phyloP scores from a whole-genome alignment of 1,284 basidiomycete genomes.

The Tremellales sp. region DNA sequence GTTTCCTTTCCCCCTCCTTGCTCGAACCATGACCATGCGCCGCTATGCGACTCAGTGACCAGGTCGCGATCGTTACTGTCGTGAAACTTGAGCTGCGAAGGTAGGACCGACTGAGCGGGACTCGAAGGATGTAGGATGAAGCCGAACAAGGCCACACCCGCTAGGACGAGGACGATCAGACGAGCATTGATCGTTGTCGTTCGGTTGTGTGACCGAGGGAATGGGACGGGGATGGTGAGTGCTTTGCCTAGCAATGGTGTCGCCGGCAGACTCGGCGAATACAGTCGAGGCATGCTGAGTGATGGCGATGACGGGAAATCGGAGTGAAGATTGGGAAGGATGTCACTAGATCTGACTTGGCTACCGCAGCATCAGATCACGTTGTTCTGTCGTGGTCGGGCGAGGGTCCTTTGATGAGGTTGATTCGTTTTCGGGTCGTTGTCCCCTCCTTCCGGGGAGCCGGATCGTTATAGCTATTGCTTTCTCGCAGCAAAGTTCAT shows the following conservation, averaged over 20 bases:
- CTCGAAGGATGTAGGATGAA: not conserved
- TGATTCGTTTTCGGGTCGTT: no score
- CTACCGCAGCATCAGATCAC: no score
- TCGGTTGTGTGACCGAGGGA: not conserved
- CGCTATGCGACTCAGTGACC: slow-evolving; percentile 3
- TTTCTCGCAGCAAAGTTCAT: no score
- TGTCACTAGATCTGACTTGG: no score
- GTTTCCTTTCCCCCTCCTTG: slow-evolving; percentile 14
- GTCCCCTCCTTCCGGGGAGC: no score
- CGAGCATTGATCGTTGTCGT: not conserved
- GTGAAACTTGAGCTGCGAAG: not conserved
- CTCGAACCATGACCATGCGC: slow-evolving; percentile 12
- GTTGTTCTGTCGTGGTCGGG: no score
- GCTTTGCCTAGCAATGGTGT: not conserved
- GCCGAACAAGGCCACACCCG: not conserved
- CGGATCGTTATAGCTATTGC: no score
- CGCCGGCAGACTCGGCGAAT: not conserved
- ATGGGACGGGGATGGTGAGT: not conserved
- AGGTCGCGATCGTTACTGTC: not conserved
- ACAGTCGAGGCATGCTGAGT: not conserved
- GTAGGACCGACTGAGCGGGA: not conserved
- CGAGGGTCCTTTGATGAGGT: no score
- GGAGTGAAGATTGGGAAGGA: no score
- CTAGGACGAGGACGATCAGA: not conserved
- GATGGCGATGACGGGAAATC: not conserved